phyloP scores from a whole-genome alignment of 768 basidiomycete genomes.

The Russula sp. region DNA sequence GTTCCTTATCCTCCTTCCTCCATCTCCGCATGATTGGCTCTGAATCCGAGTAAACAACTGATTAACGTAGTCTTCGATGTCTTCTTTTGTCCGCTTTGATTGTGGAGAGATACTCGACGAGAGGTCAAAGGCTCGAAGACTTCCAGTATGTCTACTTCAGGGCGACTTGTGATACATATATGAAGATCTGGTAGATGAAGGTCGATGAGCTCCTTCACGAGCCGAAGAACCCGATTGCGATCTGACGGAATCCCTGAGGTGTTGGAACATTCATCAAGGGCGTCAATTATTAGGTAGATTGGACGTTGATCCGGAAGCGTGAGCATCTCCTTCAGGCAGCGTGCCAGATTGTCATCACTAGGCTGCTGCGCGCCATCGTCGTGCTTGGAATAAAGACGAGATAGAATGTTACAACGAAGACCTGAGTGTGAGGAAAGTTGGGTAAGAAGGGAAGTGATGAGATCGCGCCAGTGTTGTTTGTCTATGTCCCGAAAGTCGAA shows the following conservation, averaged over 20 bases:
- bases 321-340: slow-evolving; percentile 5
- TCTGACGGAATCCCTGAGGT: background rate
- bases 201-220: background rate
- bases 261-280: background rate
- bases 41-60: background rate
- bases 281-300: background rate
- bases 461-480: slow-evolving; percentile 1
- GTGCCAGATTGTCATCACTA: background rate
- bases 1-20: background rate
- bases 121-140: slow-evolving; percentile 1
- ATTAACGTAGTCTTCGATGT: background rate
- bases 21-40: background rate
- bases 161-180: slow-evolving; percentile 9
- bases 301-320: background rate
- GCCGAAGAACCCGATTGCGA: background rate
- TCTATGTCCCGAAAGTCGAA: slow-evolving; percentile 3
- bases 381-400: background rate
- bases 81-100: slow-evolving; percentile 9
- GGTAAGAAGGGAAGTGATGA: slow-evolving; percentile 12
- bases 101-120: background rate
- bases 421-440: background rate
- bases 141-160: background rate
- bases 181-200: background rate
- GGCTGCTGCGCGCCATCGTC: background rate
- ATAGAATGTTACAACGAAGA: background rate